A percentile compares a stretch with the other conserved stretches of the same genome.
These are phyloP conservation scores for Candolleomyces efflorescens DNA, from an alignment of 768 basidiomycete species.

Conservation along the genomic window DNA sequence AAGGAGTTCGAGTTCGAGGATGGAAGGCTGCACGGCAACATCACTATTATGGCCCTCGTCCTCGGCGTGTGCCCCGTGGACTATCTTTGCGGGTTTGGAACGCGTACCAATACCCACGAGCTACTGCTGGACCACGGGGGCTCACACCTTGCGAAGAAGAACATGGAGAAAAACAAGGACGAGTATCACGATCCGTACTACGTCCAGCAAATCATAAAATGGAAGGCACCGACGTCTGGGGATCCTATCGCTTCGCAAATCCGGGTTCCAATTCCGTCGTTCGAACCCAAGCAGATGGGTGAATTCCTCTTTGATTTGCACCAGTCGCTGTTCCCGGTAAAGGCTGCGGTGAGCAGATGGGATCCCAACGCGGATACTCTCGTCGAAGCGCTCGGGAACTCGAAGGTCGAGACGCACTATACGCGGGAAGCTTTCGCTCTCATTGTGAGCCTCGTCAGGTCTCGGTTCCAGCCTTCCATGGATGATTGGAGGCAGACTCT, in stretches of 20 bases:
- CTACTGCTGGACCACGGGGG: slow-evolving; percentile 12
- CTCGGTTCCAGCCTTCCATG: slow-evolving; percentile 16
- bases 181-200: slow-evolving; percentile 16
- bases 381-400: not conserved
- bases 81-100: slow-evolving; percentile 30
- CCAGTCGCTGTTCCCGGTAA: slow-evolving; percentile 30
- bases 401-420: slow-evolving; percentile 31
- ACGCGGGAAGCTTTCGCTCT: slow-evolving; percentile 43
- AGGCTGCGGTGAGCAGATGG: slow-evolving; percentile 17
- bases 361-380: slow-evolving; percentile 3
- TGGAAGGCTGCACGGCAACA: slow-evolving; percentile 26
- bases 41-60: slow-evolving; percentile 28
- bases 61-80: slow-evolving; percentile 30
- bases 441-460: slow-evolving; percentile 37
- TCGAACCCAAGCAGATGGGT: slow-evolving; percentile 26
- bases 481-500: slow-evolving; percentile 42
- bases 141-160: not conserved
- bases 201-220: slow-evolving; percentile 30
- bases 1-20: slow-evolving; percentile 20
- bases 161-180: not conserved
- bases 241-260: slow-evolving; percentile 13
- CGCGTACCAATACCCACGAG: slow-evolving; percentile 33
- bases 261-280: slow-evolving; percentile 9
- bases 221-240: slow-evolving; percentile 28
- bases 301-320: slow-evolving; percentile 36